Base-by-base conservation (phyloP, 192 early-diverging fungal species). In the Phycomyces blakesleeanus region DNA sequence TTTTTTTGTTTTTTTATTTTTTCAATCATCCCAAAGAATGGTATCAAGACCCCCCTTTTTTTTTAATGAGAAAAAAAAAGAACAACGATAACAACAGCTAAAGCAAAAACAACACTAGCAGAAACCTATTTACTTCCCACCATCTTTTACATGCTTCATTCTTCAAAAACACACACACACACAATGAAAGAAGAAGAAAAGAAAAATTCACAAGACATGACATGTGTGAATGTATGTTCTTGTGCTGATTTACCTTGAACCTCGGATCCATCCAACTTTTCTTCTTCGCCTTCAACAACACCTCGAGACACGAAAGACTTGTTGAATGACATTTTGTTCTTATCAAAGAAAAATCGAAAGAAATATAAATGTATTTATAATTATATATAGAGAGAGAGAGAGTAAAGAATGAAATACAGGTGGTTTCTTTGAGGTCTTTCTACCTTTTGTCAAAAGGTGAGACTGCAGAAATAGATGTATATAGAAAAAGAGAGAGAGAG, bases 221-320 rank as follows among this genome's bases (percentile, higher is more conserved):
- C 29, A 24, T 16, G 3, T 55, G 34, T 52, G 5, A 26, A 2
- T 56, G 9, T 39, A 50, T 44, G 21, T 47, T 37, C 18, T 39
- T 51, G 2, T 51, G 26, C n/a, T 29, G 42, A 25, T 58, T 38
- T 38, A 68, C 58, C 40, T 61, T 60, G 2, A 15, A 16, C 21
- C 9, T 62, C 39, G 21, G 49, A 58, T 49, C 57, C 68, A 49
- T 58, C 34, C 12, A 55, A 20, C 11, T 64, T 52, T 25, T 66
- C 59, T 39, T 61, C 52, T 10, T 61, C 20, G 20, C 61, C 54
- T 11, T 67, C 59, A 41, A 72, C 26, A 11, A 72, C 49, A 38
- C 59, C 54, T 18, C 64, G 59, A 21, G 71, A 67, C 22, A 72
- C 71, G 52, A 72, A 72, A 3, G 71, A 72, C 18, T 52, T 72